These are phyloP conservation scores for Leishmania arabica DNA, from an alignment of 208 protist genomes.

Conservation along the genomic window DNA sequence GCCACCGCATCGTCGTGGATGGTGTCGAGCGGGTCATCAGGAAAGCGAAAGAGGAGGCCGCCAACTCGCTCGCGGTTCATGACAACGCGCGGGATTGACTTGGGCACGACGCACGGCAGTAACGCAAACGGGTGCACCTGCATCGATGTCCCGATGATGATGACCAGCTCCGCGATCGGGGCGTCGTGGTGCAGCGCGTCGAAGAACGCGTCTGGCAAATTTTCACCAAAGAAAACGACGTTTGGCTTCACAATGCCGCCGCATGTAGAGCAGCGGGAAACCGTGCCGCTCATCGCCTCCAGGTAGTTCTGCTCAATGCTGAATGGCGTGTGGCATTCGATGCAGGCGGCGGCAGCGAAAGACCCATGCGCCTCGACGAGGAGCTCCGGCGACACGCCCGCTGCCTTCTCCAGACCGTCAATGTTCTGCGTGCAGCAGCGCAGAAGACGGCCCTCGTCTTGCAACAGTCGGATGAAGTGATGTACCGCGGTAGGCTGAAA, in stretches of 20 bases:
- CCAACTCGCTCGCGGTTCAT: slow-evolving; percentile 90
- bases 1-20: not conserved
- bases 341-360: slow-evolving; percentile 87
- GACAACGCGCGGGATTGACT: slow-evolving; percentile 83
- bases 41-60: slow-evolving; percentile 73
- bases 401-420: slow-evolving; percentile 91
- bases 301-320: slow-evolving; percentile 38
- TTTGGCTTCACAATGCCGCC: slow-evolving; percentile 94
- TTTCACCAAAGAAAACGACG: slow-evolving; percentile 97
- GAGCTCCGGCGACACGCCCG: slow-evolving; percentile 73
- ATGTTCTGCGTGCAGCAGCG: slow-evolving; percentile 98
- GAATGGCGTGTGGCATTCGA: slow-evolving; percentile 70
- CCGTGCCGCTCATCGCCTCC: slow-evolving; percentile 43
- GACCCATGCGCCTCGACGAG: slow-evolving; percentile 97
- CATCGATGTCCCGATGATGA: slow-evolving; percentile 96
- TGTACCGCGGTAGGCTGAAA: slow-evolving; percentile 91
- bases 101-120: slow-evolving; percentile 61
- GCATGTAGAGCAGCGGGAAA: slow-evolving; percentile 70
- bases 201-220: slow-evolving; percentile 90
- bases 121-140: slow-evolving; percentile 94
- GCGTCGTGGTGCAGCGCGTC: slow-evolving; percentile 69
- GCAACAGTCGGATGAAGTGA: slow-evolving; percentile 93
- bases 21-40: slow-evolving; percentile 31
- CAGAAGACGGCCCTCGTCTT: slow-evolving; percentile 90
- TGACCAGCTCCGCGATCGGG: slow-evolving; percentile 77